phyloP scores from a whole-genome alignment of 2,329 filamentous ascomycete genomes.

The Colletotrichum plurivorum region DNA sequence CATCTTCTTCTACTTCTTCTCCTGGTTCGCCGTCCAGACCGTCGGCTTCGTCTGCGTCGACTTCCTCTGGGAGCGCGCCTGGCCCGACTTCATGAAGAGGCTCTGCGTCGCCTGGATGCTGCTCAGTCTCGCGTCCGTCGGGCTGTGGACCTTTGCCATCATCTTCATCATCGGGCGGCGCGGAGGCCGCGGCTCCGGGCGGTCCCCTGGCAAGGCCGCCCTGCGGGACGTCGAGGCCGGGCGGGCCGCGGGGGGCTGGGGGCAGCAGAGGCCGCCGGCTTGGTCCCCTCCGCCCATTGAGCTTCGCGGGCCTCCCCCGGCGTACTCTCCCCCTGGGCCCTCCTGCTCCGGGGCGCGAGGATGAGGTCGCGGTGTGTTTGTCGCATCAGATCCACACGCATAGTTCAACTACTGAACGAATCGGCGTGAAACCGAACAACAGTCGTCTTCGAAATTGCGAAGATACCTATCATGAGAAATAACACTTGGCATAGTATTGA shows the following conservation, averaged over 20 bases:
- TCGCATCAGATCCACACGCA: neutral
- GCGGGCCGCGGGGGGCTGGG: neutral
- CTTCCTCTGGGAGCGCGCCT: neutral
- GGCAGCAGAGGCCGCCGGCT: neutral
- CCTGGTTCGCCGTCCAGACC: conserved; percentile 8
- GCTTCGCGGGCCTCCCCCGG: neutral
- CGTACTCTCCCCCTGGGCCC: neutral
- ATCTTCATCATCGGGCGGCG: neutral
- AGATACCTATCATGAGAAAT: too few relatives aligned
- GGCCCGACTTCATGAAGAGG: conserved; percentile 5
- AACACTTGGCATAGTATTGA: too few relatives aligned
- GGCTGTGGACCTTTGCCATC: neutral
- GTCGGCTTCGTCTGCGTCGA: neutral
- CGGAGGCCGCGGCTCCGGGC: neutral
- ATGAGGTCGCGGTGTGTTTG: neutral
- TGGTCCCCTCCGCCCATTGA: neutral
- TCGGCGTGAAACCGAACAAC: too few relatives aligned
- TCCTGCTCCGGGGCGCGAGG: too few relatives aligned
- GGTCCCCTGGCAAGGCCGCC: neutral
- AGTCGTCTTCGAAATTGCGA: too few relatives aligned
- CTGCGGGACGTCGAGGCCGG: neutral
- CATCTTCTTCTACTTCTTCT: neutral
- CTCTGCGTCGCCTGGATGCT: conserved; percentile 10
- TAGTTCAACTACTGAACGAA: too few relatives aligned
- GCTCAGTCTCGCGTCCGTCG: neutral